These are phyloP conservation scores for Aureobasidium sp. DNA, from an alignment of 2,329 filamentous ascomycete genomes.

Conservation along the genomic window DNA sequence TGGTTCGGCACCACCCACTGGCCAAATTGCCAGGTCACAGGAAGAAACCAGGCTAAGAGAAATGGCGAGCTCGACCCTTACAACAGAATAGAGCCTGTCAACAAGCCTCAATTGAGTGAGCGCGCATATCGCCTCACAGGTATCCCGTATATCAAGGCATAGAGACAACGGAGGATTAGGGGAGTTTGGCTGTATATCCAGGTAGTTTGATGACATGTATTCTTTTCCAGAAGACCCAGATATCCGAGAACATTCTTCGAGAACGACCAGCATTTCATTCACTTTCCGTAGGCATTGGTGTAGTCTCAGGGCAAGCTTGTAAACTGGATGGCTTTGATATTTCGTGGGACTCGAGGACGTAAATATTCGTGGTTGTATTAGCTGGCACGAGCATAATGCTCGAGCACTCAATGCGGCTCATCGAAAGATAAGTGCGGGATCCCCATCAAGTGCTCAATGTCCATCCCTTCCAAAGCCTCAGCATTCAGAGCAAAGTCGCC, in stretches of 20 bases:
- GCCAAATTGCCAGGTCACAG: slow-evolving; percentile 27
- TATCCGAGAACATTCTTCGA: too few species aligned
- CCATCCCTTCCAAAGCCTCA: not conserved
- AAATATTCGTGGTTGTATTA: not conserved
- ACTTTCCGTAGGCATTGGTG: not conserved
- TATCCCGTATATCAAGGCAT: slow-evolving; percentile 38
- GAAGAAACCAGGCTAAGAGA: slow-evolving; percentile 26
- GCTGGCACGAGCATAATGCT: not conserved
- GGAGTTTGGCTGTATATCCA: slow-evolving; percentile 29
- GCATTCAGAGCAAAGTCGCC: not conserved
- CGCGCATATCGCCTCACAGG: slow-evolving; percentile 40
- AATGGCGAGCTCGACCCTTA: slow-evolving; percentile 27
- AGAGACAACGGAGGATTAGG: slow-evolving; percentile 18
- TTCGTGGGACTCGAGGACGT: too few species aligned
- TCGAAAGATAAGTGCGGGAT: slow-evolving; percentile 1
- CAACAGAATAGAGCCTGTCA: slow-evolving; percentile 32
- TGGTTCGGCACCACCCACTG: slow-evolving; percentile 28
- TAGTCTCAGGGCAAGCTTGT: not conserved
- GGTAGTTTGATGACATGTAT: slow-evolving; percentile 11
- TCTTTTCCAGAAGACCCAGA: not conserved
- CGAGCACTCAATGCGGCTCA: not conserved
- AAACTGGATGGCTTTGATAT: too few species aligned
- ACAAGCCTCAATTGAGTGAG: slow-evolving; percentile 35
- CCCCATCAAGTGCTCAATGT: slow-evolving; percentile 8
- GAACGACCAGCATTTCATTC: too few species aligned